A percentile compares a stretch with the other conserved stretches of the same genome.
Evolutionary conservation across 352 stramenopile species (phyloP).

Genomic region (Phytophthora idaei): DNA sequence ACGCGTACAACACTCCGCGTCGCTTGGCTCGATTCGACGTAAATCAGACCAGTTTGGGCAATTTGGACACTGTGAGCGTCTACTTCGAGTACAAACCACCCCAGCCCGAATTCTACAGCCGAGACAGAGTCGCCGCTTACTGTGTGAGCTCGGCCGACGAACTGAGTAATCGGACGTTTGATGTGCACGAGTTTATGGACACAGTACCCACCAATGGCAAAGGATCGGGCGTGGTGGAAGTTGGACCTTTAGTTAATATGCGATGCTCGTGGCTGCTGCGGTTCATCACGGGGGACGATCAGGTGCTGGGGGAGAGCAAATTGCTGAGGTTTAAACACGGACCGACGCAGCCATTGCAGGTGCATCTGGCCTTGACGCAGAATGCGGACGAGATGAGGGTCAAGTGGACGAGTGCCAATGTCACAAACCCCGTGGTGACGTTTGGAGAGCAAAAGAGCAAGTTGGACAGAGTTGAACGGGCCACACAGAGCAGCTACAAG

Average conservation of each 20-base stretch:
- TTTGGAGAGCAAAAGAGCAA: constrained; percentile 37
- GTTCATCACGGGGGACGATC: constrained; percentile 36
- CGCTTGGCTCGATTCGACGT: constrained; percentile 35
- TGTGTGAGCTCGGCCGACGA: constrained; percentile 38
- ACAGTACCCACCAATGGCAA: constrained; percentile 25
- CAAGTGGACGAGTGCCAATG: constrained; percentile 54
- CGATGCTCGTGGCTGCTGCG: constrained; percentile 51
- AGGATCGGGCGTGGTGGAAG: constrained; percentile 27
- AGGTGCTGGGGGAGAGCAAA: constrained; percentile 37
- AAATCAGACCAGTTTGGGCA: constrained; percentile 32
- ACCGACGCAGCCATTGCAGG: constrained; percentile 47
- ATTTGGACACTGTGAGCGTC: constrained; percentile 42
- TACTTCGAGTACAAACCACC: constrained; percentile 44
- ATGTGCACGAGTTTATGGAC: constrained; percentile 35
- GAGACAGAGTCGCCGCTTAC: constrained; percentile 36
- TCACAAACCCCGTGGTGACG: constrained; percentile 43
- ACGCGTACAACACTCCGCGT: constrained; percentile 28
- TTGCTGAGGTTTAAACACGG: constrained; percentile 43
- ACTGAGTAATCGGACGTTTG: constrained; percentile 14
- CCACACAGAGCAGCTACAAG: constrained; percentile 38
- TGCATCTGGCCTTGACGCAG: constrained; percentile 45
- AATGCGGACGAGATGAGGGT: constrained; percentile 52
- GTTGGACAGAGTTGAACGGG: constrained; percentile 13
- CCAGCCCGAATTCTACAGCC: constrained; percentile 30
- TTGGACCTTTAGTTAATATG: constrained; percentile 58